A percentile compares a stretch with the other conserved stretches of the same genome.
Evolutionary conservation across 1,139 yeast species (phyloP).

Genomic region (Debaryomyces nepalensis): DNA sequence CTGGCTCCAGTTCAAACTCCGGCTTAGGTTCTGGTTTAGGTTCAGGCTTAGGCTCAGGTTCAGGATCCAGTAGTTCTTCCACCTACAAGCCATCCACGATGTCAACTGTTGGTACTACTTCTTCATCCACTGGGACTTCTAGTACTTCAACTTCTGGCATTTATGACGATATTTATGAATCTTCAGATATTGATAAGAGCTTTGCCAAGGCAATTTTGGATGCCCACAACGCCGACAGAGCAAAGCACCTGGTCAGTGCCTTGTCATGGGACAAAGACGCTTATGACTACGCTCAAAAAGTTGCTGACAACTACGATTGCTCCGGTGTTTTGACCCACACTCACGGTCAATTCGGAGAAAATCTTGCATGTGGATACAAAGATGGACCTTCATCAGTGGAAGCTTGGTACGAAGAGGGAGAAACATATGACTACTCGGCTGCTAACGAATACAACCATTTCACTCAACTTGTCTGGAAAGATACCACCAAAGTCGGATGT

Average conservation of each 20-base stretch:
- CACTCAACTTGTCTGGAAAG: constrained; percentile 85
- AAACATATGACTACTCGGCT: constrained; percentile 53
- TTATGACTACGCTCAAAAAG: constrained; percentile 67
- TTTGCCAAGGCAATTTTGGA: constrained; percentile 49
- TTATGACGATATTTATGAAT: constrained; percentile 20
- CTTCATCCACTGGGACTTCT: constrained; percentile 13
- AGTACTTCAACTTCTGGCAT: constrained; percentile 15
- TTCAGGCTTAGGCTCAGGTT: background rate
- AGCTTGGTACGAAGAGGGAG: constrained; percentile 85
- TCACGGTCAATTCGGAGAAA: constrained; percentile 83
- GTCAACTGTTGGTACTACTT: constrained; percentile 11
- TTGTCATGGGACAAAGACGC: constrained; percentile 67
- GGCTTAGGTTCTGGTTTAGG: constrained; percentile 19
- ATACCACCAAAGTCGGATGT: constrained; percentile 72
- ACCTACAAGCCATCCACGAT: constrained; percentile 13
- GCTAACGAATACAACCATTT: constrained; percentile 62
- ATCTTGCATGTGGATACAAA: constrained; percentile 75
- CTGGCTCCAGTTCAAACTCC: constrained; percentile 13
- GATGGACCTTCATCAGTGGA: constrained; percentile 60
- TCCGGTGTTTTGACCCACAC: constrained; percentile 71
- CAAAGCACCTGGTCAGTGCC: constrained; percentile 61
- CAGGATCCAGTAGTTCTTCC: constrained; percentile 14
- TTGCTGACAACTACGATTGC: constrained; percentile 71
- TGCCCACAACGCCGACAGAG: constrained; percentile 72
- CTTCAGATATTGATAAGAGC: constrained; percentile 28